These are phyloP conservation scores for Ceratocystis ficicola DNA, from an alignment of 2,329 filamentous ascomycete species.

Conservation along the genomic window DNA sequence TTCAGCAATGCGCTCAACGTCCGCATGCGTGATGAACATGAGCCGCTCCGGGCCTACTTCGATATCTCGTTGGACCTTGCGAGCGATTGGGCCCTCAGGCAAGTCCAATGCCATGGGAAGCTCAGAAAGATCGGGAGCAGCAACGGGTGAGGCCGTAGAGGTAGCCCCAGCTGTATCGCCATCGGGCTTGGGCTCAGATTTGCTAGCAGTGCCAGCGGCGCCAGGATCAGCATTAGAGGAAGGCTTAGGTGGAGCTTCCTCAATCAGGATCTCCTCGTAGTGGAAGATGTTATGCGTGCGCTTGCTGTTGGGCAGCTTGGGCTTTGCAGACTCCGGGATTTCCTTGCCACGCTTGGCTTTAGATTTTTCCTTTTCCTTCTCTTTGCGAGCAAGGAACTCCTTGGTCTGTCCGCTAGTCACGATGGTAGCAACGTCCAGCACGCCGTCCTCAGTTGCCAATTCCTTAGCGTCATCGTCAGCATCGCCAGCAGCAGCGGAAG, in stretches of 20 bases:
- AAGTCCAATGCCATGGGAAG: constrained; percentile 23
- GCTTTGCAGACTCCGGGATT: constrained; percentile 42
- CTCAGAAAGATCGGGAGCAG: constrained; percentile 20
- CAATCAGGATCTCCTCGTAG: constrained; percentile 55
- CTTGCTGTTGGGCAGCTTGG: constrained; percentile 60
- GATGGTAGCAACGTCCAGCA: constrained; percentile 73
- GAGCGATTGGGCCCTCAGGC: constrained; percentile 34
- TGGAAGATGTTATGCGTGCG: constrained; percentile 56
- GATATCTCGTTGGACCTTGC: constrained; percentile 51
- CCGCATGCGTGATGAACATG: constrained; percentile 52
- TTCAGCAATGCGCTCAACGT: constrained; percentile 73
- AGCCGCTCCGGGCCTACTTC: constrained; percentile 70
- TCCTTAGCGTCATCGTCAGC: constrained; percentile 32
- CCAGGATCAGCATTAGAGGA: background rate
- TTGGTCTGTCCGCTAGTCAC: constrained; percentile 70
- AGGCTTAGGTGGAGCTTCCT: constrained; percentile 34
- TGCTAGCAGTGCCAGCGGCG: constrained; percentile 3
- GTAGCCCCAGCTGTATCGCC: constrained; percentile 8
- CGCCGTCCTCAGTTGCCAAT: constrained; percentile 51
- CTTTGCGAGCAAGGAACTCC: constrained; percentile 72
- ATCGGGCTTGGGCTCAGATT: constrained; percentile 15
- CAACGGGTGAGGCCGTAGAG: constrained; percentile 15
- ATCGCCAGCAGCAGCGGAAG: constrained; percentile 29
- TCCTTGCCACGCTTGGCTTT: constrained; percentile 51
- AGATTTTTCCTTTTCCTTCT: constrained; percentile 63